Evolutionary conservation across 495 filamentous ascomycete genomes (phyloP).

Genomic region (Darksidea phi): DNA sequence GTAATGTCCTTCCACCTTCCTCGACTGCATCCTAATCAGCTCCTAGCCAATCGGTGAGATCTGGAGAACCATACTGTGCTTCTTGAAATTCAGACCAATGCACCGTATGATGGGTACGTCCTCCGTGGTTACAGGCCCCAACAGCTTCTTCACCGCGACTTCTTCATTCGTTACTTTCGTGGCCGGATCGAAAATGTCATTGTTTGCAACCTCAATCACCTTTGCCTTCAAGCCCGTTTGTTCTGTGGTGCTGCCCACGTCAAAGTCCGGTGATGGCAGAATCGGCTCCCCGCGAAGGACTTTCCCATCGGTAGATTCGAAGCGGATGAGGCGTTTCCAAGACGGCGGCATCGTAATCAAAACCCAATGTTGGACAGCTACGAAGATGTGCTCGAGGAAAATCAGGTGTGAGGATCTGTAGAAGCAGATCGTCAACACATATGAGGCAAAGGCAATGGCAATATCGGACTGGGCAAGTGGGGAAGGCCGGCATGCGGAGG

Average conservation of each 20-base stretch:
- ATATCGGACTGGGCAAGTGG: too few species aligned
- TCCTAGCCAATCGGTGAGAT: not conserved
- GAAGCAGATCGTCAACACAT: too few species aligned
- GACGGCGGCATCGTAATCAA: constrained; percentile 11
- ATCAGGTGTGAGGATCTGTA: too few species aligned
- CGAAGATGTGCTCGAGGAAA: too few species aligned
- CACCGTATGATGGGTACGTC: constrained; percentile 42
- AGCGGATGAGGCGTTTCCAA: constrained; percentile 54
- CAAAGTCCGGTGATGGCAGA: constrained; percentile 44
- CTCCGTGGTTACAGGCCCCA: constrained; percentile 35
- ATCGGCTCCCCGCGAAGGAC: constrained; percentile 52
- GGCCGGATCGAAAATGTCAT: constrained; percentile 45
- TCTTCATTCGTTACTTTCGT: constrained; percentile 39
- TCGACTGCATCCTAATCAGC: constrained; percentile 42
- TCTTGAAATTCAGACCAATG: constrained; percentile 42
- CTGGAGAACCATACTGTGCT: constrained; percentile 38
- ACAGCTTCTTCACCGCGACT: constrained; percentile 37
- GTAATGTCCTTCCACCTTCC: constrained; percentile 51
- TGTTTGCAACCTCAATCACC: constrained; percentile 40
- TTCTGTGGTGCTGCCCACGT: constrained; percentile 45
- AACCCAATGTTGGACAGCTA: too few species aligned
- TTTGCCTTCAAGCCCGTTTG: constrained; percentile 44
- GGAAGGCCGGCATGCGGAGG: too few species aligned
- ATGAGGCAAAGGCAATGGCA: too few species aligned
- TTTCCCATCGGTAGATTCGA: constrained; percentile 49